These are phyloP conservation scores for Brassica hybrid DNA, from an alignment of 441 rosid genomes.

Conservation along the genomic window DNA sequence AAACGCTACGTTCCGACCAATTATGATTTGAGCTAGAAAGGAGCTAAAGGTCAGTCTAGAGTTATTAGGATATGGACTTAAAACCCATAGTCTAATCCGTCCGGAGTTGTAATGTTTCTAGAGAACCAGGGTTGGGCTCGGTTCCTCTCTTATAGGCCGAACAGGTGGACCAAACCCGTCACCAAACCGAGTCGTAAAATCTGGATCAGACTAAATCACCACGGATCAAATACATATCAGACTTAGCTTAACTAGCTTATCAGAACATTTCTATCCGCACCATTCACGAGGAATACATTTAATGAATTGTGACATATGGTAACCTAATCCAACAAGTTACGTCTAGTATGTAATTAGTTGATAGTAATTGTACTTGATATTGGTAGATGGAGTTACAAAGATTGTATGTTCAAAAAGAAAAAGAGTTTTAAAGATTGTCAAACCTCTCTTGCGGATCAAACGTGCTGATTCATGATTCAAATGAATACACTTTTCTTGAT, in stretches of 20 bases:
- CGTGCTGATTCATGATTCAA: not conserved
- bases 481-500: not conserved
- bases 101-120: not conserved
- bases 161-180: not conserved
- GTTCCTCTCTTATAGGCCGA: not conserved
- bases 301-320: not conserved
- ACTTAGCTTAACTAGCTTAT: not conserved
- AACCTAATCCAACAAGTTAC: not conserved
- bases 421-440: not conserved
- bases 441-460: slow-evolving; percentile 8
- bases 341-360: not conserved
- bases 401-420: too few species aligned
- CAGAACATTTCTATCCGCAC: not conserved
- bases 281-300: too few species aligned
- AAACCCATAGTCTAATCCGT: not conserved
- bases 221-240: not conserved
- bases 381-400: not conserved
- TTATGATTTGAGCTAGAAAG: not conserved
- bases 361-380: not conserved
- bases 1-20: not conserved
- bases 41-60: not conserved
- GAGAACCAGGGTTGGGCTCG: not conserved
- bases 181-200: not conserved
- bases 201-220: not conserved
- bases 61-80: too few species aligned